Percentiles rank a stretch among this genome's conserved stretches.
These are phyloP conservation scores for Cercis canadensis DNA, from an alignment of 306 rosid species.

Conservation along the genomic window DNA sequence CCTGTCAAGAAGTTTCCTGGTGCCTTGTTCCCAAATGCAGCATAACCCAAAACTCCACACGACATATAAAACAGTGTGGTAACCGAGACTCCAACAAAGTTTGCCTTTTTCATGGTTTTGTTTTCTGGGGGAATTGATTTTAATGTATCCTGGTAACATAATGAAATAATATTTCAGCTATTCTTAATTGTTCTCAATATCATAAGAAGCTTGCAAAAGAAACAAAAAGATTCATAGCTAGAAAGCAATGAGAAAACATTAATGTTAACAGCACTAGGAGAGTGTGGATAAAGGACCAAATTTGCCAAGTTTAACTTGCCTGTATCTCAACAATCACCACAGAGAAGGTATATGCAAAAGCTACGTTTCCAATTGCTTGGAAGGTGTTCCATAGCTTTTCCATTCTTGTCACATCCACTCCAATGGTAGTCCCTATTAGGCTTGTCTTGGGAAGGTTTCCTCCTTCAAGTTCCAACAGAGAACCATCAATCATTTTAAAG, in stretches of 20 bases:
- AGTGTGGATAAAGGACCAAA: too few species aligned
- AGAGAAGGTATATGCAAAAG: constrained; percentile 49
- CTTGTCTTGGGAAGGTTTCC: too few species aligned
- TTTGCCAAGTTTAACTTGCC: too few species aligned
- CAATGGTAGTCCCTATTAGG: too few species aligned
- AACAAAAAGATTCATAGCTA: too few species aligned
- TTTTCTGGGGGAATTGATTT: constrained; percentile 60
- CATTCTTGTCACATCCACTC: constrained; percentile 24
- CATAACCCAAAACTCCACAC: constrained; percentile 52
- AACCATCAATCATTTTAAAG: too few species aligned
- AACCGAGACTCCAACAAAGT: not conserved
- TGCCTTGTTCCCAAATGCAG: constrained; percentile 56
- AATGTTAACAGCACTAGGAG: too few species aligned
- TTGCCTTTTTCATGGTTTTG: constrained; percentile 51
- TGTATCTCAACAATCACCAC: constrained; percentile 43
- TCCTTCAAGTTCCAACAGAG: too few species aligned
- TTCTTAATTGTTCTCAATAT: not conserved
- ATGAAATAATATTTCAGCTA: not conserved
- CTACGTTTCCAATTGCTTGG: constrained; percentile 53
- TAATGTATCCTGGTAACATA: constrained; percentile 46
- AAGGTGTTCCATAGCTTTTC: constrained; percentile 45
- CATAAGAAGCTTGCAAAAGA: too few species aligned
- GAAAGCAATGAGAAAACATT: too few species aligned
- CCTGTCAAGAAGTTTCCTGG: constrained; percentile 67
- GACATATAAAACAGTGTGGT: constrained; percentile 25